Conservation (phyloP, 2,329 filamentous ascomycete genomes). For the Pyrenochaeta sp. region DNA sequence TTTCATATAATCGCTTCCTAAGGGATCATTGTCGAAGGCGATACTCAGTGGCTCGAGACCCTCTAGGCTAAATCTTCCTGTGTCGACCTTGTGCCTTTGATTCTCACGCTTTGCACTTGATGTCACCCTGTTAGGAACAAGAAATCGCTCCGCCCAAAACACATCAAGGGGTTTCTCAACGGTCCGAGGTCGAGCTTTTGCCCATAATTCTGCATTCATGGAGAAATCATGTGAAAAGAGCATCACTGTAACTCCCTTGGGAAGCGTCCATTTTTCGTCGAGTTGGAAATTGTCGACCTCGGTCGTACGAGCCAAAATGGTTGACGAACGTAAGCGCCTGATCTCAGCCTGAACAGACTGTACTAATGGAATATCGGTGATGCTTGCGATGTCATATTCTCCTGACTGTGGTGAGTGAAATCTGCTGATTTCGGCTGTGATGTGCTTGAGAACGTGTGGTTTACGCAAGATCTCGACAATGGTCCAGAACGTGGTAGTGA, state of each 20-base stretch:
- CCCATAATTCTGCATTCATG: slow-evolving; percentile 34
- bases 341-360: slow-evolving; percentile 38
- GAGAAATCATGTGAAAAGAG: slow-evolving; percentile 36
- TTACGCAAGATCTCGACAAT: slow-evolving; percentile 33
- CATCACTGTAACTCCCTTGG: slow-evolving; percentile 21
- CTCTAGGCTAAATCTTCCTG: slow-evolving; percentile 22
- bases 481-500: slow-evolving; percentile 35
- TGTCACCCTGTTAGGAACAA: slow-evolving; percentile 11
- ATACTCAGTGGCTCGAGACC: slow-evolving; percentile 22
- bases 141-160: slow-evolving; percentile 41
- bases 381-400: slow-evolving; percentile 23
- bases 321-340: slow-evolving; percentile 28
- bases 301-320: slow-evolving; percentile 15
- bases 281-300: slow-evolving; percentile 21
- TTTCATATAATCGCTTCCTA: slow-evolving; percentile 23
- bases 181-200: slow-evolving; percentile 21
- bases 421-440: slow-evolving; percentile 19
- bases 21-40: slow-evolving; percentile 10
- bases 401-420: slow-evolving; percentile 12
- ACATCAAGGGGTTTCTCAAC: slow-evolving; percentile 30
- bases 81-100: slow-evolving; percentile 2
- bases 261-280: slow-evolving; percentile 30
- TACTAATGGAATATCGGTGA: slow-evolving; percentile 27
- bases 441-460: slow-evolving; percentile 20
- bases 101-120: neutral